These are phyloP conservation scores for Ogataea haglerorum DNA, from an alignment of 805 yeast species.

Conservation along the genomic window DNA sequence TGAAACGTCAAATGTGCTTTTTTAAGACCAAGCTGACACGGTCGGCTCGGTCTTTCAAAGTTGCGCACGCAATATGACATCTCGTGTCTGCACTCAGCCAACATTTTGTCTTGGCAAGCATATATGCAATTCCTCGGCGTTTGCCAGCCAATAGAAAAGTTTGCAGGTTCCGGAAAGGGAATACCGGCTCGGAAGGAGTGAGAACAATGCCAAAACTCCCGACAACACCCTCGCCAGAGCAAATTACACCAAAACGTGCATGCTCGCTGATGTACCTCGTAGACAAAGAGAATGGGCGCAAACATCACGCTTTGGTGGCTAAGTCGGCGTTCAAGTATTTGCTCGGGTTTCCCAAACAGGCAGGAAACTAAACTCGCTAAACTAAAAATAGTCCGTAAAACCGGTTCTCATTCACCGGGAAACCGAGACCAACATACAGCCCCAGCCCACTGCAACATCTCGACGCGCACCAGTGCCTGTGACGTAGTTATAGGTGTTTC, in stretches of 20 bases:
- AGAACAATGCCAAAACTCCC: too few relatives aligned
- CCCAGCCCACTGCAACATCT: too few relatives aligned
- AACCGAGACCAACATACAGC: not conserved
- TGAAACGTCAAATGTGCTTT: too few relatives aligned
- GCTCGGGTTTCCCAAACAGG: slow-evolving; percentile 3
- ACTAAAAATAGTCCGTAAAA: not conserved
- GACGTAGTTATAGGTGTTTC: too few relatives aligned
- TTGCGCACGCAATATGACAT: not conserved
- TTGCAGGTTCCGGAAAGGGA: not conserved
- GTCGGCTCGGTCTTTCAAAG: not conserved
- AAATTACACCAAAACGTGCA: too few relatives aligned
- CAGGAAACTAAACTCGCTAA: not conserved
- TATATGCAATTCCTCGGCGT: not conserved
- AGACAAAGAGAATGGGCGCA: not conserved
- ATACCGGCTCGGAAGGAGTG: too few relatives aligned
- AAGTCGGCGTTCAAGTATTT: not conserved
- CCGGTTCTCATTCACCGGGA: not conserved
- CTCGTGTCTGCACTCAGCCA: not conserved
- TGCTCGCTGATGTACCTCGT: not conserved
- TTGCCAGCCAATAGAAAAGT: not conserved
- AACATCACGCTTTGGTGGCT: not conserved
- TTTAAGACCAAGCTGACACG: not conserved
- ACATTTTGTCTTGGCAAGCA: not conserved
- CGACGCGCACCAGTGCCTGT: too few relatives aligned
- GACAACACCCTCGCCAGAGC: too few relatives aligned